Evolutionary conservation across 306 rosid species (phyloP), one percentile per base, ranked within the genome.

Genomic region (Lagenaria siceraria): DNA sequence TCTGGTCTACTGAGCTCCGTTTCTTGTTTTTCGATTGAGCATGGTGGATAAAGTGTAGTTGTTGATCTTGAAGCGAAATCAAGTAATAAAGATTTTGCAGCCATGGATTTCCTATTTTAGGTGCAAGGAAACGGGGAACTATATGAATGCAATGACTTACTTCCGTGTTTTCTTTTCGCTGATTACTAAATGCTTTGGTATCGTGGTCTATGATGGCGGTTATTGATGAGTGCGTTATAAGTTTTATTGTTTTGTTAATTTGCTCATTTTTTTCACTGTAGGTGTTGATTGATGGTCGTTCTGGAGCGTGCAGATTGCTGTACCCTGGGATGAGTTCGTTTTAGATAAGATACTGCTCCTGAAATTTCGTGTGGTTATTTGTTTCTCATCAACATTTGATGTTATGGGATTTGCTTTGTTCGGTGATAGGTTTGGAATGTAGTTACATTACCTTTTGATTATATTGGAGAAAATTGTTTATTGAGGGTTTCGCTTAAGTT

Each of bases 381-480:
- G 58, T 80, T 49, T 56, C 38, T 25, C 4, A 63, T 21, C 58
- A 25, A 29, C 24, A 2, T 10, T 63, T 10, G 33, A 74, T 69
- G 21, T 35, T 53, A 6, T 81, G 70, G 81, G 40, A 70, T 68
- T 78, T 62, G 66, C 58, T 66, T 58, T 29, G 65, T 75, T 78
- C 78, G 81, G 75, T 56, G 76, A 35, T 76, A 79, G 56, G 52
- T 78, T 53, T 78, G 76, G 82, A 76, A 77, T 68, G 42, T 78
- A 83, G 79, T 76, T 84, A 31, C 69, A 58, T 43, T 21, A 81
- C 52, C 25, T 38, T 9, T 81, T 77, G 43, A 51, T 46, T 49
- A 63, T 80, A 80, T 79, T 85, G 82, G 82, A 82, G 62, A 49
- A 79, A 64, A 24, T 77, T 70, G 80, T 74, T 62, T 19, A 33